Evolutionary conservation across 352 stramenopile species (phyloP), one percentile per base, ranked within the genome.

Genomic region (Peronospora farinosa): DNA sequence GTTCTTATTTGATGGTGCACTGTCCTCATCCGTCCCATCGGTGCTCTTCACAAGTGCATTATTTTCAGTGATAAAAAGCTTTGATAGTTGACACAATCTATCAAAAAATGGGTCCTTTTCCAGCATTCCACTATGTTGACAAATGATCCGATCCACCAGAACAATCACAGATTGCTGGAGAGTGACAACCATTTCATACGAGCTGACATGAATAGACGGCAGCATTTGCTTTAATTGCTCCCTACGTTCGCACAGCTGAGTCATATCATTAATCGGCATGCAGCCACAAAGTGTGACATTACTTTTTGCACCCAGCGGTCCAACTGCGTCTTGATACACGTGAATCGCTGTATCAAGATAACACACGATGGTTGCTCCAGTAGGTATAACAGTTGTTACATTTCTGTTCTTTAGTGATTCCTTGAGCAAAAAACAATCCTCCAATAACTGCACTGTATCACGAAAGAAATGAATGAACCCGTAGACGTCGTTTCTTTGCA

Each of bases 381-480:
- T 31, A 15, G 67, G 28, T 5, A 67, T 23, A 30, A 46, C 15
- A 30, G 63, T 51, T 8, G 39, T 63, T 13, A 16, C 36, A 9
- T 76, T 50, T 52, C 63, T 59, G 11, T 56, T 52, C 30, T 60
- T 68, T 5, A 84, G 37, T 5, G 56, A 67, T 17, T 79, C 70
- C 56, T 86, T 71, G 12, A 86, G 32, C 25, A 82, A 54, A 32
- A 78, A 74, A 7, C 69, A 72, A 41, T 88, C 78, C 43, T 82
- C 65, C 5, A 85, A 42, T 21, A 82, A 43, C 19, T 63, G 55
- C 33, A 85, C 62, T 16, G 67, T 75, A 43, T 85, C 74, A 5
- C 63, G 63, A 33, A 85, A 80, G 54, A 86, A 78, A 42, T 88
- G 78, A n/a, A 79, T 25, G 30, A 85, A 85, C 13, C 59, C 70